Evolutionary conservation across 768 basidiomycete genomes (phyloP).

Genomic region (Arthromyces matolae): DNA sequence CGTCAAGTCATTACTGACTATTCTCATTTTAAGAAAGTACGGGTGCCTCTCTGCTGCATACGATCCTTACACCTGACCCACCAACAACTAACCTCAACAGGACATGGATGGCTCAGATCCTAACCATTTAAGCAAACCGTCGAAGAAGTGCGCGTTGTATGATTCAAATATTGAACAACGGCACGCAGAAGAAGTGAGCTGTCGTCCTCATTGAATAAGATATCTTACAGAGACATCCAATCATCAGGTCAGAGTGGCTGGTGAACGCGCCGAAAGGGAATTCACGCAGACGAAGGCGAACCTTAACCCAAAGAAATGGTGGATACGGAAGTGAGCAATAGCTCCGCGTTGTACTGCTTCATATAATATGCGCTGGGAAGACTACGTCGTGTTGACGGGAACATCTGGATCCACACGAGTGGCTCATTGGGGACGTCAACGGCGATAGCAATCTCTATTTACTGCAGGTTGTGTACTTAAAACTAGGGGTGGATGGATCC

Average conservation of each 20-base stretch:
- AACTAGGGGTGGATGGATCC: too few relatives aligned
- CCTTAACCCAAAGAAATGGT: background rate
- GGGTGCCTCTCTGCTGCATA: slow-evolving; percentile 15
- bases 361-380: too few relatives aligned
- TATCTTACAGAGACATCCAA: background rate
- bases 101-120: too few relatives aligned
- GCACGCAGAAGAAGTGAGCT: slow-evolving; percentile 60
- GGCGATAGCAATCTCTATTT: too few relatives aligned
- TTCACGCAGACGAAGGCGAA: slow-evolving; percentile 40
- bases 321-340: background rate
- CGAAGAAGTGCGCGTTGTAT: too few relatives aligned
- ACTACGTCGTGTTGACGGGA: too few relatives aligned
- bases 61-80: slow-evolving; percentile 14
- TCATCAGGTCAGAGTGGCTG: slow-evolving; percentile 58
- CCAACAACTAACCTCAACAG: slow-evolving; percentile 4
- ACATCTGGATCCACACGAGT: too few relatives aligned
- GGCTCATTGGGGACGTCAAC: too few relatives aligned
- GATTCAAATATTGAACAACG: slow-evolving; percentile 63
- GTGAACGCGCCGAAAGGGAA: slow-evolving; percentile 58
- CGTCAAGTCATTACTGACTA: slow-evolving; percentile 69
- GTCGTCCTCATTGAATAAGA: background rate
- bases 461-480: too few relatives aligned
- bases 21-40: slow-evolving; percentile 65
- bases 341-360: too few relatives aligned
- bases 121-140: too few relatives aligned